A percentile compares a stretch with the other conserved stretches of the same genome.
These are phyloP conservation scores for Graphilbum fragrans DNA, from an alignment of 2,329 filamentous ascomycete species.

Conservation along the genomic window DNA sequence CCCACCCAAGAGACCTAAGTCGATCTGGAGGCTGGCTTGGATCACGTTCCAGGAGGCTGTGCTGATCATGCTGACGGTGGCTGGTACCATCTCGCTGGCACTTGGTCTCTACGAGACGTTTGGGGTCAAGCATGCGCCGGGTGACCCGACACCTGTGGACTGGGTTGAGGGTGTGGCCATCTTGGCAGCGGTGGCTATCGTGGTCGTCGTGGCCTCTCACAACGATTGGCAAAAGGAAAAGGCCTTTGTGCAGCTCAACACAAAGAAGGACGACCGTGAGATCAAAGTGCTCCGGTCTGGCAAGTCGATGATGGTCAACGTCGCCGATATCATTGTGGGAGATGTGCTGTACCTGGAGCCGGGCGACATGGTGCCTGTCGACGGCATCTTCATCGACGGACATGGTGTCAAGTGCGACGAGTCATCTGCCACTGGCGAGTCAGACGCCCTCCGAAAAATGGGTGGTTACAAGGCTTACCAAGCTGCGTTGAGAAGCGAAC, in stretches of 20 bases:
- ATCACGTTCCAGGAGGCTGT: conserved; percentile 79
- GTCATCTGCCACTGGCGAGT: conserved; percentile 69
- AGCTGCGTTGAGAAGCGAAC: too few relatives aligned
- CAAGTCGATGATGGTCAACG: conserved; percentile 54
- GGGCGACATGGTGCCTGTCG: conserved; percentile 62
- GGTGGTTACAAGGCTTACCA: conserved; percentile 56
- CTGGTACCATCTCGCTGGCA: conserved; percentile 60
- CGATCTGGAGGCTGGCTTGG: conserved; percentile 61
- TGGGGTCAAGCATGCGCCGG: conserved; percentile 38
- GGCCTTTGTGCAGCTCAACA: conserved; percentile 67
- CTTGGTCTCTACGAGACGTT: conserved; percentile 68
- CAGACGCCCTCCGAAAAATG: conserved; percentile 59
- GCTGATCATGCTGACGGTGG: conserved; percentile 57
- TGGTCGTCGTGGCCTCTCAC: conserved; percentile 65
- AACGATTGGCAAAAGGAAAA: conserved; percentile 75
- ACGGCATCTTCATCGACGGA: conserved; percentile 60
- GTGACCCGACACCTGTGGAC: conserved; percentile 49
- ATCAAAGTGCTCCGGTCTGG: conserved; percentile 64
- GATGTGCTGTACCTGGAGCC: conserved; percentile 64
- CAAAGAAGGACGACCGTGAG: conserved; percentile 63
- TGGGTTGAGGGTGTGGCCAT: conserved; percentile 79
- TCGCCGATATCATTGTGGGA: conserved; percentile 57
- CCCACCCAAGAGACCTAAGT: conserved; percentile 64
- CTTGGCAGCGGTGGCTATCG: conserved; percentile 64
- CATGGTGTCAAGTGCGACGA: conserved; percentile 68